These are phyloP conservation scores for Phoma sp. DNA, from an alignment of 2,329 filamentous ascomycete species.

Conservation along the genomic window DNA sequence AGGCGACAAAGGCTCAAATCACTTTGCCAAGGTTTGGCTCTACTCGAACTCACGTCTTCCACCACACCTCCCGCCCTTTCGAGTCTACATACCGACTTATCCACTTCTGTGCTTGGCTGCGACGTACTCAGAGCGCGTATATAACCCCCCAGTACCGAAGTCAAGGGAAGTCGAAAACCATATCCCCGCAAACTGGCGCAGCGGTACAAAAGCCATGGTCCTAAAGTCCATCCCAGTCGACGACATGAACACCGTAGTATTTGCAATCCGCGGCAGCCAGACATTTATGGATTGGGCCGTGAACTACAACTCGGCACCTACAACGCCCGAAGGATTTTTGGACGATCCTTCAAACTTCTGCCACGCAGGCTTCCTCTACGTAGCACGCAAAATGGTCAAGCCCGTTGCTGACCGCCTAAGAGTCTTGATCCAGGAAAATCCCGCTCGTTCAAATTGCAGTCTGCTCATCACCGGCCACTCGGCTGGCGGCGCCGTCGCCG, in stretches of 20 bases:
- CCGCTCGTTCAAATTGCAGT: conserved; percentile 68
- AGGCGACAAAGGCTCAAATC: conserved; percentile 38
- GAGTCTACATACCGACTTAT: conserved; percentile 77
- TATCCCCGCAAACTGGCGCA: conserved; percentile 73
- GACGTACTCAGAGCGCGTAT: conserved; percentile 77
- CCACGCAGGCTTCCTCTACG: conserved; percentile 80
- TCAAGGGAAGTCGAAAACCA: conserved; percentile 71
- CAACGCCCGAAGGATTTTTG: conserved; percentile 72
- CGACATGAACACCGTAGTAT: conserved; percentile 78
- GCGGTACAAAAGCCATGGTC: conserved; percentile 84
- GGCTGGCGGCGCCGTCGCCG: conserved; percentile 83
- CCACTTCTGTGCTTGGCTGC: conserved; percentile 81
- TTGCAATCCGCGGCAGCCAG: conserved; percentile 82
- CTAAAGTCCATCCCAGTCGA: conserved; percentile 83
- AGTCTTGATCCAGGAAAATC: conserved; percentile 75
- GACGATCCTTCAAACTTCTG: conserved; percentile 80
- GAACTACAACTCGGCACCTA: conserved; percentile 75
- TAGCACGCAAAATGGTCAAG: conserved; percentile 76
- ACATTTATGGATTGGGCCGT: conserved; percentile 87
- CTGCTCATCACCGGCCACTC: conserved; percentile 87
- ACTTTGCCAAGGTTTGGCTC: conserved; percentile 76
- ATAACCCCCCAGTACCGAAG: conserved; percentile 63
- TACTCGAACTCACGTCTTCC: conserved; percentile 82
- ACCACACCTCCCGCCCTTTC: conserved; percentile 69
- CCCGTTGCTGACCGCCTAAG: conserved; percentile 76